Conservation (phyloP, 441 rosid genomes). For the Mallotus japonicus region DNA sequence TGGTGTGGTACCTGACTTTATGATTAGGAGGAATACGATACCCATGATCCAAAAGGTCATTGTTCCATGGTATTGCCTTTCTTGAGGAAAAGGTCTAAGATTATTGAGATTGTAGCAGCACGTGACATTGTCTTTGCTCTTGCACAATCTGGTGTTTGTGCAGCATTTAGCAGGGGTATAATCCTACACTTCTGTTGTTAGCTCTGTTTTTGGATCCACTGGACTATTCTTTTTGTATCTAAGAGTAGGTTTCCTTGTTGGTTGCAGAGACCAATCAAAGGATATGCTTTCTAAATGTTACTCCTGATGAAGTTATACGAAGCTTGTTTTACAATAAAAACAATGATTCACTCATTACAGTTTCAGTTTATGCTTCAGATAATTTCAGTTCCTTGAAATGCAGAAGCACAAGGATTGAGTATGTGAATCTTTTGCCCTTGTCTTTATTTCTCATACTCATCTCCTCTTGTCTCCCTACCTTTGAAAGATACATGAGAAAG, state of each 20-base stretch:
- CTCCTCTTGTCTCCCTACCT: not conserved
- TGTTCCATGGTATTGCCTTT: slow-evolving; percentile 68
- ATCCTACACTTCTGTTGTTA: not conserved
- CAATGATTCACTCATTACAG: slow-evolving; percentile 73
- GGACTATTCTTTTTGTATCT: not conserved
- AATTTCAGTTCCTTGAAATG: slow-evolving; percentile 73
- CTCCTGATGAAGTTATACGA: slow-evolving; percentile 72
- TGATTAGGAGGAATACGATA: slow-evolving; percentile 81
- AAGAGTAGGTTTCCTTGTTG: not conserved
- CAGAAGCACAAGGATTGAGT: slow-evolving; percentile 72
- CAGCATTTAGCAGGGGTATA: slow-evolving; percentile 85
- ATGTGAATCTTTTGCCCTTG: slow-evolving; percentile 13
- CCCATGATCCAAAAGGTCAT: slow-evolving; percentile 93
- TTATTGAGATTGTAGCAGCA: slow-evolving; percentile 93
- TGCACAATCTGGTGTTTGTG: slow-evolving; percentile 92
- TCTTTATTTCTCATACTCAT: not conserved
- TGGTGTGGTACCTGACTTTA: not conserved
- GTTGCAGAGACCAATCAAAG: slow-evolving; percentile 56
- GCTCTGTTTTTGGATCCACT: not conserved
- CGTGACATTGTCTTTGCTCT: slow-evolving; percentile 90
- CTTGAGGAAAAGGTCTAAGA: slow-evolving; percentile 83
- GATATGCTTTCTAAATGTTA: slow-evolving; percentile 64
- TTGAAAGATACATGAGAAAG: not conserved
- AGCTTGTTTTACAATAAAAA: slow-evolving; percentile 74
- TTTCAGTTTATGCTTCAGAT: slow-evolving; percentile 71